Evolutionary conservation across 2,329 filamentous ascomycete species (phyloP), one percentile per base, ranked within the genome.

Genomic region (Dactylonectria estremocensis): DNA sequence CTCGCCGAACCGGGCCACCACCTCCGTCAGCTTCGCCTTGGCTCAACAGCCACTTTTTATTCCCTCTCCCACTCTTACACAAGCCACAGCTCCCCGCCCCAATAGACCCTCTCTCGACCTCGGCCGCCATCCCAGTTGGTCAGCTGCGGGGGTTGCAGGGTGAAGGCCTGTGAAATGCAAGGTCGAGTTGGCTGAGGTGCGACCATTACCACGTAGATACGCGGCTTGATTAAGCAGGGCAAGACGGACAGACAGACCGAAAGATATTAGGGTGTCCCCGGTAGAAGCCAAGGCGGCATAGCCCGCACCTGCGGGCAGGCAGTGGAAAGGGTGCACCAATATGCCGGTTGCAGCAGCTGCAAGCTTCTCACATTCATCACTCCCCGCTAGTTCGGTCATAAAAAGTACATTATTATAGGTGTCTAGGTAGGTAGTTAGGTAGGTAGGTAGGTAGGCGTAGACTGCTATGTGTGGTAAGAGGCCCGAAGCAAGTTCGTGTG

Each of bases 401-500:
- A 57, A 53, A 53, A 64, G 28, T 65, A 64, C n/a, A 37, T 43
- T 55, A 67, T 64, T 67, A 67, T 64, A 67, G 49, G 46, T 50
- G 56, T 60, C 24, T 28, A 28, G 24, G 24, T 28, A 28, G 24
- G 40, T 64, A 28, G 24, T 31, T 64, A 58, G 54, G 52, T 54
- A 54, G 52, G 53, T 52, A 52, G 49, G 49, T 35, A 64, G 49
- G 55, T 66, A 61, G 56, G 58, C 54, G 53, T 61, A 35, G 40
- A 61, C 46, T 61, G 58, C 64, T 66, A 57, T 64, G 40, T 60
- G 50, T 56, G 65, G 61, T 67, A 67, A 64, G 48, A 55, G 48
- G 55, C 65, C 40, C 61, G 50, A 67, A 43, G 61, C 60, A 64
- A 60, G 57, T 63, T 62, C 65, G 68, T 71, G 70, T 61, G 68